These are phyloP conservation scores for Xylaria sp. DNA, from an alignment of 2,329 filamentous ascomycete species.

Conservation along the genomic window DNA sequence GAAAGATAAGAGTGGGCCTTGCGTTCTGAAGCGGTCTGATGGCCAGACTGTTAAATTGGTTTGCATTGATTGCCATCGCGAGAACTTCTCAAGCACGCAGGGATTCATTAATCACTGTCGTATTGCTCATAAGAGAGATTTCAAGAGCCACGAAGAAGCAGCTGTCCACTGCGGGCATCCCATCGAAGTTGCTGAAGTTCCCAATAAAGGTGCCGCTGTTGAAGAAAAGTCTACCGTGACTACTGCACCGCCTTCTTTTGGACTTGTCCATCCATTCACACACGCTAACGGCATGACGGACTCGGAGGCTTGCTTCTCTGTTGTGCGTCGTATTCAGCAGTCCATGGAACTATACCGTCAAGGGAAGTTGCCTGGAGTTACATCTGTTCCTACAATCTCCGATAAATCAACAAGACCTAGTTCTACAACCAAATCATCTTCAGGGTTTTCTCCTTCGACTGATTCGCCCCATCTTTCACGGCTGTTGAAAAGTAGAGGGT, in stretches of 20 bases:
- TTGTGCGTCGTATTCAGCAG: conserved; percentile 61
- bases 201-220: conserved; percentile 54
- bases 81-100: conserved; percentile 95
- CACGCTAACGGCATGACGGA: conserved; percentile 65
- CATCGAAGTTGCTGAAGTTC: conserved; percentile 71
- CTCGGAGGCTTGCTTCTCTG: conserved; percentile 63
- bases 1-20: conserved; percentile 86
- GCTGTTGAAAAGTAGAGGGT: conserved; percentile 69
- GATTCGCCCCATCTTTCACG: conserved; percentile 75
- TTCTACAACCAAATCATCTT: conserved; percentile 43
- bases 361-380: conserved; percentile 62
- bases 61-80: conserved; percentile 86
- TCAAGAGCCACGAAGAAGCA: conserved; percentile 95
- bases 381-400: conserved; percentile 54
- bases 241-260: conserved; percentile 50
- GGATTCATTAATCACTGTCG: conserved; percentile 99
- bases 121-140: conserved; percentile 92
- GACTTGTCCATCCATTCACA: conserved; percentile 71
- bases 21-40: conserved; percentile 86
- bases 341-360: conserved; percentile 63
- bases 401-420: conserved; percentile 40
- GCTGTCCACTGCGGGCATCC: conserved; percentile 87
- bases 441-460: conserved; percentile 63
- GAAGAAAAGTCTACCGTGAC: conserved; percentile 53
- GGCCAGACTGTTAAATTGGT: conserved; percentile 88